A percentile compares a stretch with the other conserved stretches of the same genome.
phyloP scores from a whole-genome alignment of 75 land plant genomes.

The Ceratopteris richardii region DNA sequence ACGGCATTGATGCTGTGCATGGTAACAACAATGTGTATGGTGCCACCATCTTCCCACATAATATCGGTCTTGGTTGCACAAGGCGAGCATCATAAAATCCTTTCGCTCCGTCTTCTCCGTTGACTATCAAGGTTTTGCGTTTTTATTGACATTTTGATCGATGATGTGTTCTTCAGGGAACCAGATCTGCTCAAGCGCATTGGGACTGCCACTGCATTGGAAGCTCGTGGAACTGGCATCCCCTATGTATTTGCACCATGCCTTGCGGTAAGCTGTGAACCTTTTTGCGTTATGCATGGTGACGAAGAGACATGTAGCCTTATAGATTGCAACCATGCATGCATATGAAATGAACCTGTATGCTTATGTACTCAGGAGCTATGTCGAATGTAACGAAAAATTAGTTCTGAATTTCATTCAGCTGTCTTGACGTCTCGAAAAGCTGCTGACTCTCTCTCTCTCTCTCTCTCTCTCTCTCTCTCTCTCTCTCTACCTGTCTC shows the following conservation, averaged over 20 bases:
- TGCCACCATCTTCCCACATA: slow-evolving; percentile 62
- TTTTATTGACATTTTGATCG: too few relatives aligned
- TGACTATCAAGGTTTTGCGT: too few relatives aligned
- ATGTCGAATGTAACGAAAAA: too few relatives aligned
- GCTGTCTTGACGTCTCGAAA: too few relatives aligned
- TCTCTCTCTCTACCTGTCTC: too few relatives aligned
- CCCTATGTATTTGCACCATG: slow-evolving; percentile 64
- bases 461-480: background rate
- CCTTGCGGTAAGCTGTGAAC: slow-evolving; percentile 37
- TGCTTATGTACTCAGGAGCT: too few relatives aligned
- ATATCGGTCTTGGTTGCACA: slow-evolving; percentile 36
- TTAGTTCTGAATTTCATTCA: too few relatives aligned
- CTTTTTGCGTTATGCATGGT: too few relatives aligned
- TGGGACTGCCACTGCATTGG: slow-evolving; percentile 38
- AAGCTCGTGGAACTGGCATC: slow-evolving; percentile 52
- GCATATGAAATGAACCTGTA: too few relatives aligned
- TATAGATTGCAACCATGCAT: too few relatives aligned
- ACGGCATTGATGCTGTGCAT: slow-evolving; percentile 61
- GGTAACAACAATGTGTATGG: slow-evolving; percentile 51
- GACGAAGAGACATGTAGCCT: too few relatives aligned
- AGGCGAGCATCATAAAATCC: slow-evolving; percentile 9
- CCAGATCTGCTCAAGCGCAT: slow-evolving; percentile 27
- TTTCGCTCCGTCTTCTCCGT: background rate
- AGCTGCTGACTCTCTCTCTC: background rate
- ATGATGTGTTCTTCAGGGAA: too few relatives aligned